Evolutionary conservation across 331 rosid species (phyloP).

Genomic region (Spiraea crenata): DNA sequence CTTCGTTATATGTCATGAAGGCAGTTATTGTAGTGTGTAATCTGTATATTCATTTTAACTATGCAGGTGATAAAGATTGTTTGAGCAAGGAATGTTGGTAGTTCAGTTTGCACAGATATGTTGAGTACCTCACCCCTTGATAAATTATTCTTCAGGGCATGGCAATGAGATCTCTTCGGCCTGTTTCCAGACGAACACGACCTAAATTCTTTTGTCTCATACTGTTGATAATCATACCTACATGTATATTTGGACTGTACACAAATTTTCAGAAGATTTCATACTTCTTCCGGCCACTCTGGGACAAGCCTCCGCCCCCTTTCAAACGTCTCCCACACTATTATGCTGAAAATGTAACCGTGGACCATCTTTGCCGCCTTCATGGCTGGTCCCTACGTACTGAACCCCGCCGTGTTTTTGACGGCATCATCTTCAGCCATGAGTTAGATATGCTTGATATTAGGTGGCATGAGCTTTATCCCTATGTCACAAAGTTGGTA

Average conservation of each 20-base stretch:
- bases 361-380: slow-evolving; percentile 75
- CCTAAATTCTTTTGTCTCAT: slow-evolving; percentile 41
- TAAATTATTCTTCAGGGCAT: slow-evolving; percentile 31
- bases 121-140: slow-evolving; percentile 16
- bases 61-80: slow-evolving; percentile 43
- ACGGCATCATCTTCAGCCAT: slow-evolving; percentile 83
- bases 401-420: slow-evolving; percentile 63
- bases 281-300: slow-evolving; percentile 82
- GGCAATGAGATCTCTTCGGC: slow-evolving; percentile 41
- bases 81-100: slow-evolving; percentile 30
- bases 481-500: slow-evolving; percentile 69
- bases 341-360: slow-evolving; percentile 81
- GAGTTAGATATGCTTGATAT: slow-evolving; percentile 87
- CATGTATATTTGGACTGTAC: slow-evolving; percentile 42
- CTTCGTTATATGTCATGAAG: neutral
- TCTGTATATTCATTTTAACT: slow-evolving; percentile 10
- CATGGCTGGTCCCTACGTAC: slow-evolving; percentile 86
- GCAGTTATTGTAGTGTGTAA: slow-evolving; percentile 17
- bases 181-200: slow-evolving; percentile 32
- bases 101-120: slow-evolving; percentile 35
- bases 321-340: slow-evolving; percentile 64
- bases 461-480: slow-evolving; percentile 77
- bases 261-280: slow-evolving; percentile 49
- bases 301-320: slow-evolving; percentile 77
- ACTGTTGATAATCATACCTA: slow-evolving; percentile 40